phyloP scores from a whole-genome alignment of 768 basidiomycete genomes.

The Mycena leptocephala region DNA sequence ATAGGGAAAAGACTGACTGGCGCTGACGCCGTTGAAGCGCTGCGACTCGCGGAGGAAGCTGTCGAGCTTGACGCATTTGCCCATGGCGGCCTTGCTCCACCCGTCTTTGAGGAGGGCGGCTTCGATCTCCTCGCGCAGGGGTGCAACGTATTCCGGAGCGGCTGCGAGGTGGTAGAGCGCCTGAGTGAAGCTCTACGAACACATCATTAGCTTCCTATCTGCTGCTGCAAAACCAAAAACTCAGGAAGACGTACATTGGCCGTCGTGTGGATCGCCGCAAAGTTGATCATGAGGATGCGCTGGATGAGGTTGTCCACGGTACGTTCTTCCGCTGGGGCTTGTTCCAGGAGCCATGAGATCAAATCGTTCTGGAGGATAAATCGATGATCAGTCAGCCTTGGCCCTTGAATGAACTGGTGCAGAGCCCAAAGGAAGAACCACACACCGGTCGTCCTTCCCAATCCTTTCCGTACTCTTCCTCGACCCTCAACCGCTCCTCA shows the following conservation, averaged over 20 bases:
- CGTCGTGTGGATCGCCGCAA: slow-evolving; percentile 56
- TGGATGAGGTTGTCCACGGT: slow-evolving; percentile 43
- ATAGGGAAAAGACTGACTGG: slow-evolving; percentile 42
- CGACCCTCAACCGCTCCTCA: slow-evolving; percentile 40
- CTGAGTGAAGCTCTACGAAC: slow-evolving; percentile 50
- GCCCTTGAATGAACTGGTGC: too few relatives aligned
- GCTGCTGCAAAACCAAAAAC: too few relatives aligned
- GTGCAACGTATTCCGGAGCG: slow-evolving; percentile 47
- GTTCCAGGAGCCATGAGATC: slow-evolving; percentile 60
- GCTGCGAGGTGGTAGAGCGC: slow-evolving; percentile 52
- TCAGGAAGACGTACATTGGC: slow-evolving; percentile 40
- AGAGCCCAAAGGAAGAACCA: not conserved
- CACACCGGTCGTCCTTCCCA: slow-evolving; percentile 48
- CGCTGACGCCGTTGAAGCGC: slow-evolving; percentile 48
- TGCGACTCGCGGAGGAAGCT: too few relatives aligned
- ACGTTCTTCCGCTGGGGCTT: slow-evolving; percentile 47
- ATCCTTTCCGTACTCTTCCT: slow-evolving; percentile 40
- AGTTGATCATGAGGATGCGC: slow-evolving; percentile 55
- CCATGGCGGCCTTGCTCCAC: slow-evolving; percentile 50
- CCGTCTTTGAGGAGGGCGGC: slow-evolving; percentile 46
- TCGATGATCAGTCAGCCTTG: too few relatives aligned
- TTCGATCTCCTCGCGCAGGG: slow-evolving; percentile 58
- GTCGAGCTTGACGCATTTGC: too few relatives aligned
- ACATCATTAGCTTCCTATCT: too few relatives aligned
- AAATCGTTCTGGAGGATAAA: slow-evolving; percentile 56